These are phyloP conservation scores for Cytospora leucostoma DNA, from an alignment of 2,329 filamentous ascomycete genomes.

Conservation along the genomic window DNA sequence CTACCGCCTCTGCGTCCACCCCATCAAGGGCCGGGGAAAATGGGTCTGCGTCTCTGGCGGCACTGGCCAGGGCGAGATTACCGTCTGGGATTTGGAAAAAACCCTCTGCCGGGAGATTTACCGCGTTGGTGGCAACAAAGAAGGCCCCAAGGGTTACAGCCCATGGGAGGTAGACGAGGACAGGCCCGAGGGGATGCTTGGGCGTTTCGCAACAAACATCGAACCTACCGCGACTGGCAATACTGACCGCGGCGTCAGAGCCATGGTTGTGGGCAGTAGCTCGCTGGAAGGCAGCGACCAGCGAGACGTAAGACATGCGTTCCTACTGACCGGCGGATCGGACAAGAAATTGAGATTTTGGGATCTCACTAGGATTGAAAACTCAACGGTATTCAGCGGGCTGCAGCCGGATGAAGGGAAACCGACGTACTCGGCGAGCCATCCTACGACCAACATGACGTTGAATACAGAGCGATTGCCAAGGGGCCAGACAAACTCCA, in stretches of 20 bases:
- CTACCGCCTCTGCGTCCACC: slow-evolving; percentile 77
- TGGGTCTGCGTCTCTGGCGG: slow-evolving; percentile 90
- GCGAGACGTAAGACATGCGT: slow-evolving; percentile 74
- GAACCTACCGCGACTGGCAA: slow-evolving; percentile 59
- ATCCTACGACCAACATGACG: slow-evolving; percentile 63
- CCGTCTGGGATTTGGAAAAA: slow-evolving; percentile 94
- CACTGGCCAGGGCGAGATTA: slow-evolving; percentile 83
- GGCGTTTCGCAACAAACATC: slow-evolving; percentile 76
- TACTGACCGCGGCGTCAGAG: slow-evolving; percentile 69
- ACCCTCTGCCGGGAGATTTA: slow-evolving; percentile 87
- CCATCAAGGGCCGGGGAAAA: slow-evolving; percentile 73
- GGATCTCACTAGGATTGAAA: slow-evolving; percentile 79
- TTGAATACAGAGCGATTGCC: slow-evolving; percentile 66
- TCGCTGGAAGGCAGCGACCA: slow-evolving; percentile 61
- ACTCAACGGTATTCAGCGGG: slow-evolving; percentile 79
- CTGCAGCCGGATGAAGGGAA: slow-evolving; percentile 68
- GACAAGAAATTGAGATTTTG: slow-evolving; percentile 93
- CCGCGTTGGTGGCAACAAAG: slow-evolving; percentile 64
- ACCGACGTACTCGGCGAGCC: slow-evolving; percentile 69
- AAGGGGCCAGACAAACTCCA: slow-evolving; percentile 33
- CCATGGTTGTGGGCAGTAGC: slow-evolving; percentile 73
- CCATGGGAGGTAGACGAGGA: slow-evolving; percentile 91
- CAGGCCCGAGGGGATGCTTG: slow-evolving; percentile 81
- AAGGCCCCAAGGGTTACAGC: slow-evolving; percentile 68
- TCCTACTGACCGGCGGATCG: slow-evolving; percentile 82